phyloP scores from a whole-genome alignment of 768 basidiomycete species.

The Coprinopsis marcescibilis region DNA sequence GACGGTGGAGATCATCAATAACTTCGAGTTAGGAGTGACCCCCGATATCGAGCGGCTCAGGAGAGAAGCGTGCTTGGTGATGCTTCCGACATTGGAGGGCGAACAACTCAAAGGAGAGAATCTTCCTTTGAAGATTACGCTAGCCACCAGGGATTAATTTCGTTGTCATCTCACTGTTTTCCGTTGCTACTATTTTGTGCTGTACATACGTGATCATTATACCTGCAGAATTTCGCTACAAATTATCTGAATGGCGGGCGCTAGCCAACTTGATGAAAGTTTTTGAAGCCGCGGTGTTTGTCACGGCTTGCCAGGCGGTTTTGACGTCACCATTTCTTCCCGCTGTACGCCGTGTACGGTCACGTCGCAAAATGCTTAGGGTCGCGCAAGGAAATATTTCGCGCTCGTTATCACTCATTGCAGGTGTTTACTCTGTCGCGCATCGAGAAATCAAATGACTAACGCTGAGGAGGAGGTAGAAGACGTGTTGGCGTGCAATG shows the following conservation, averaged over 20 bases:
- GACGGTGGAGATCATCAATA: constrained; percentile 51
- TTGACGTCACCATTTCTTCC: no score
- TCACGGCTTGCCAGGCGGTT: not conserved
- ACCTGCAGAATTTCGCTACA: not conserved
- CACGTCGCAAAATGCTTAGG: no score
- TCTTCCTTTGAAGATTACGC: constrained; percentile 33
- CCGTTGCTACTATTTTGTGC: not conserved
- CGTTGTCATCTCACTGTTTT: not conserved
- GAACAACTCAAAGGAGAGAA: constrained; percentile 40
- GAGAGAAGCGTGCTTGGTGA: constrained; percentile 40
- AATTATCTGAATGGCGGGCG: not conserved
- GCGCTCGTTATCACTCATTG: no score
- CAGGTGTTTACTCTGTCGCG: no score
- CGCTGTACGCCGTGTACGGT: no score
- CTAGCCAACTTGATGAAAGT: no score
- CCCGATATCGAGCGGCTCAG: constrained; percentile 35
- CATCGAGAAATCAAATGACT: no score
- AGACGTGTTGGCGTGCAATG: no score
- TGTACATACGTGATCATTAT: not conserved
- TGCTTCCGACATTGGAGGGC: constrained; percentile 43
- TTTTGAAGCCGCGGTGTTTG: no score
- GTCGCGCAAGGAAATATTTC: no score
- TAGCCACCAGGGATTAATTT: constrained; percentile 30
- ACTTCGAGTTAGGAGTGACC: constrained; percentile 48
- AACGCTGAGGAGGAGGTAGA: no score